These are phyloP conservation scores for Aaosphaeria arxii DNA, from an alignment of 2,329 filamentous ascomycete species.

Conservation along the genomic window DNA sequence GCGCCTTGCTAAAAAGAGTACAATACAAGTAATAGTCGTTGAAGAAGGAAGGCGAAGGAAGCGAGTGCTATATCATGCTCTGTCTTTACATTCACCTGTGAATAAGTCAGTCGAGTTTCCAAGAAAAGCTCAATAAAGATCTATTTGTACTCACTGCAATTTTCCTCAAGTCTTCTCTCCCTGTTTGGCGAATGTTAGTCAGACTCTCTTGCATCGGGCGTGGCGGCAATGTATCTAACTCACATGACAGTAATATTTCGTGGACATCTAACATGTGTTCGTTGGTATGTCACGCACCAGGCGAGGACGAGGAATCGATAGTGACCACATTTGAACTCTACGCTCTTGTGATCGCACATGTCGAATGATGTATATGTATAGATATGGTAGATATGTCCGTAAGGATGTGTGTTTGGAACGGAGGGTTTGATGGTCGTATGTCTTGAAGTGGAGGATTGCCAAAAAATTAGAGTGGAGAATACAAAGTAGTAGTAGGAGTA, in stretches of 20 bases:
- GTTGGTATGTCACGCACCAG: constrained; percentile 54
- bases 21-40: constrained; percentile 6
- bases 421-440: too few species aligned
- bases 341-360: constrained; percentile 61
- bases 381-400: too few species aligned
- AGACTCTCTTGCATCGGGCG: neutral
- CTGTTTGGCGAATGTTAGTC: constrained; percentile 15
- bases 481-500: too few species aligned
- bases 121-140: constrained; percentile 5
- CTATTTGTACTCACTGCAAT: constrained; percentile 39
- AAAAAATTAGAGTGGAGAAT: too few species aligned
- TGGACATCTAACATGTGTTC: constrained; percentile 55
- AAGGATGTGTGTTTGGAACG: too few species aligned
- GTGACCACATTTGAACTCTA: constrained; percentile 56
- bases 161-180: constrained; percentile 49
- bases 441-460: too few species aligned
- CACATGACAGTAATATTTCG: constrained; percentile 54
- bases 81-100: constrained; percentile 34
- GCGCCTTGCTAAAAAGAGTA: constrained; percentile 26
- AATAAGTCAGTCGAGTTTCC: too few species aligned
- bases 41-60: neutral
- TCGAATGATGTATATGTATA: constrained; percentile 1
- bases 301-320: constrained; percentile 54
- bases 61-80: neutral
- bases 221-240: constrained; percentile 6